Evolutionary conservation across 2,329 filamentous ascomycete genomes (phyloP), one percentile per base, ranked within the genome.

Genomic region (Diaporthe amygdali): DNA sequence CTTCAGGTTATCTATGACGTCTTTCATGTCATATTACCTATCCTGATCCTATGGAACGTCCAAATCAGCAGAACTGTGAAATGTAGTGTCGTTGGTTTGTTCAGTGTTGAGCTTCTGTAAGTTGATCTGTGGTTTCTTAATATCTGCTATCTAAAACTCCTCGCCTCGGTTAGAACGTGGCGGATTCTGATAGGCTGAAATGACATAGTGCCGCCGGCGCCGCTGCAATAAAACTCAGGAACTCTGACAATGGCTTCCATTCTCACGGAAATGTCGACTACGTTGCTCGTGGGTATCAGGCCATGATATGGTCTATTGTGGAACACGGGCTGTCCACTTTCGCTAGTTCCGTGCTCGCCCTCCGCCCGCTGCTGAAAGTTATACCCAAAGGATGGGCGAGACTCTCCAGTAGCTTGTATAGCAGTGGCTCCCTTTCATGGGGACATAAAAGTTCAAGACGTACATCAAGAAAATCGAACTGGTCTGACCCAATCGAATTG

Each of bases 311-410:
- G 71, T 66, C 71, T 2, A 55, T 69, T 8, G 22, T 39, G 2
- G 71, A 73, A 27, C 71, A 73, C 59, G 71, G 71, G 1, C 51
- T 73, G n/a, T 73, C 71, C 15, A 61, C 71, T 0, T 73, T 73
- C 14, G 71, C 71, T 14, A 67, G 64, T 44, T 68, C 71, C 7
- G 64, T 71, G 15, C 71, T 73, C 22, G 71, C 71, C 30, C 47
- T 73, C n/a, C 51, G 69, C 2, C 71, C 71, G 3, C 55, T 73
- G 34, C 27, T 67, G 32, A 71, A 34, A 5, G 61, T 59, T 22
- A 27, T 71, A 7, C 66, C 66, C 6, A 59, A 32, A 6, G 12
- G 52, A 3, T 71, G 46, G 52, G n/a, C 20, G 9, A 52, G 41
- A 27, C n/a, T 73, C 17, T 66, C 56, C 12, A 41, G 32, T 30